Base-by-base conservation (phyloP, 495 filamentous ascomycete genomes). In the Penicillium goetzii region DNA sequence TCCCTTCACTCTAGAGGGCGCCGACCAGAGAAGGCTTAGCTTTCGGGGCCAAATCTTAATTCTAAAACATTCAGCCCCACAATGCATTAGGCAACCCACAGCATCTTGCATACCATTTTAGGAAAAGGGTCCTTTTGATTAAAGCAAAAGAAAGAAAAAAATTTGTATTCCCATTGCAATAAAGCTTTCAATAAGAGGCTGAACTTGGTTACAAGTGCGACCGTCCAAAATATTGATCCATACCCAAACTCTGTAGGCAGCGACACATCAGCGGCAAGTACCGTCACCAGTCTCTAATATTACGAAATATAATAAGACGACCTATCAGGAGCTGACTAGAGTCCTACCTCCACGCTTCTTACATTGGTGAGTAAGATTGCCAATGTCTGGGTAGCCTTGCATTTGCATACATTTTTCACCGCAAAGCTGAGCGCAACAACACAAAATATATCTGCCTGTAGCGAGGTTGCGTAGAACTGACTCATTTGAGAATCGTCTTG, bases 31-130 rank as follows among this genome's bases (percentile, higher is more conserved):
- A 32, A 19, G 53, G 53, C 53, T 38, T 40, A 56, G 23, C 30
- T 38, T 38, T 56, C 19, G 43, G 53, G 23, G 26, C 47, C 25
- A n/a, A 51, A 51, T 30, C 25, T 51, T 51, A 50, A 14, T 17
- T 50, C 8, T 50, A 3, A 26, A 50, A 26, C 5, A 26, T 49
- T 26, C 23, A 26, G 52, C 32, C 33, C 53, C 53, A 56, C 53
- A 40, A 14, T 2, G 12, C 33, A n/a, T 33, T 26, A 56, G 53
- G 53, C 53, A 38, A 7, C 53, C 53, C 33, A 21, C 25, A 45
- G 38, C 59, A 47, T 55, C 50, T 34, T 61, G 50, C 59, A 61
- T 61, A 11, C 59, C 59, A 40, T 33, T 61, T 61, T 10, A 28
- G 51, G 59, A 55, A 41, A 56, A 7, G 32, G 5, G 53, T 40